These are phyloP conservation scores for Passalora sequoiae DNA, from an alignment of 2,329 filamentous ascomycete genomes.

Conservation along the genomic window DNA sequence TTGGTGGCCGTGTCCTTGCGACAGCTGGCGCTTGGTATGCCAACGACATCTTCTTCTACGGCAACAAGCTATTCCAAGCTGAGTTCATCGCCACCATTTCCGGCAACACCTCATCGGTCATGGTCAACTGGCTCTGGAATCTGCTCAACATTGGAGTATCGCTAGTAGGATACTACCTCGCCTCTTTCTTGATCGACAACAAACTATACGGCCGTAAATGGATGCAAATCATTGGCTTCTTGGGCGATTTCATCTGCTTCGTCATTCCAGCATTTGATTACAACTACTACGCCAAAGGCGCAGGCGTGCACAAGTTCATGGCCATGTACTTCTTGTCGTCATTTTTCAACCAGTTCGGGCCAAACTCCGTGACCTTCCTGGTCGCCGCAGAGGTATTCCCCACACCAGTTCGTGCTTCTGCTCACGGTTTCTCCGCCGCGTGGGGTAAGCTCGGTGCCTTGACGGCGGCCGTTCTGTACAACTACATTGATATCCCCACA, in stretches of 20 bases:
- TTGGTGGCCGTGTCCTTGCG: constrained; percentile 78
- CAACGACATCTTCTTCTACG: constrained; percentile 99
- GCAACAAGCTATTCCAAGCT: constrained; percentile 94
- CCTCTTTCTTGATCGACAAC: constrained; percentile 86
- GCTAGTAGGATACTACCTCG: constrained; percentile 82
- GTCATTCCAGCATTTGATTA: constrained; percentile 85
- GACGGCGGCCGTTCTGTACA: constrained; percentile 82
- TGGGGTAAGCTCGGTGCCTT: constrained; percentile 85
- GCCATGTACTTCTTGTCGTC: constrained; percentile 97
- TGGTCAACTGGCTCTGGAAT: constrained; percentile 89
- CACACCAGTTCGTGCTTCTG: constrained; percentile 84
- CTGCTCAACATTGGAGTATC: constrained; percentile 84
- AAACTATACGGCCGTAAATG: constrained; percentile 93
- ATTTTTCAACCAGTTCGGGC: constrained; percentile 98
- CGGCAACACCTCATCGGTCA: constrained; percentile 56
- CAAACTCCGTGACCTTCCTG: constrained; percentile 94
- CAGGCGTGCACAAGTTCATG: constrained; percentile 82
- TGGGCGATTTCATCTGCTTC: constrained; percentile 91
- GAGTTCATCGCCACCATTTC: constrained; percentile 84
- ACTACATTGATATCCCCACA: constrained; percentile 79
- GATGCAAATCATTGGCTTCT: constrained; percentile 93
- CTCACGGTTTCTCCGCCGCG: constrained; percentile 91
- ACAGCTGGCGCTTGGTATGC: constrained; percentile 89
- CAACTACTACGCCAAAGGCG: constrained; percentile 68
- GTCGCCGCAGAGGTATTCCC: constrained; percentile 96